Base-by-base conservation (phyloP, 1,284 basidiomycete species). In the Ceraceosorus bombacis region DNA sequence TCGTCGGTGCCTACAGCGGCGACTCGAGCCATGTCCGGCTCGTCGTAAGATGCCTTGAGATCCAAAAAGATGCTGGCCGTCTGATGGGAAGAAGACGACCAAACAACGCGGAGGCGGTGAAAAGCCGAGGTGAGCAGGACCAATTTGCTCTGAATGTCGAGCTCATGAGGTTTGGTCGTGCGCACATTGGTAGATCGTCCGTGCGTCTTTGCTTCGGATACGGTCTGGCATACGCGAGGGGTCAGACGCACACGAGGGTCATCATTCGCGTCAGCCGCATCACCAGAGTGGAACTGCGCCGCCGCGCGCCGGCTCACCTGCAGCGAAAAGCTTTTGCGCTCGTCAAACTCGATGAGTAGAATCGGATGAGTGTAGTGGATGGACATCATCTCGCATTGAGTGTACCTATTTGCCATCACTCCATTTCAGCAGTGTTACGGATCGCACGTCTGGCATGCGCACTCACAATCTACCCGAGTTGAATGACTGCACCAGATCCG, bases 281-380 rank as follows among this genome's bases (percentile, higher is more conserved):
- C 27, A 27, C 27, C 27, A 27, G 27, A 27, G n/a, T n/a, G n/a
- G n/a, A n/a, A n/a, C n/a, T n/a, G n/a, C n/a, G n/a, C n/a, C 27
- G 27, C 27, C 27, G 27, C 1, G 62, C 27, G 27, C 27, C 27
- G 27, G 27, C 27, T 27, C 3, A 27, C 27, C 36, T 62, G 59
- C 62, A 71, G 89, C 0, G 90, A 89, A 78, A 97, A 98, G 0
- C 90, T 86, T 72, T 94, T 95, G 78, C 95, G 88, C 78, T 97
- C 90, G 72, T 97, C 94, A 69, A 98, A 99, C 75, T 99, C 94
- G 71, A 98, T 96, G n/a, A 98, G 82, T 12, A 98, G 80, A 57
- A 98, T 84, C 0, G 93, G 92, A 50, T 88, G 86, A 79, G 92
- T 93, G 80, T 97, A 98, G 77, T 97, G 88, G 5, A 88, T 87